Evolutionary conservation across 2,329 filamentous ascomycete species (phyloP), one percentile per base, ranked within the genome.

Genomic region (Colletotrichum tamarilloi): DNA sequence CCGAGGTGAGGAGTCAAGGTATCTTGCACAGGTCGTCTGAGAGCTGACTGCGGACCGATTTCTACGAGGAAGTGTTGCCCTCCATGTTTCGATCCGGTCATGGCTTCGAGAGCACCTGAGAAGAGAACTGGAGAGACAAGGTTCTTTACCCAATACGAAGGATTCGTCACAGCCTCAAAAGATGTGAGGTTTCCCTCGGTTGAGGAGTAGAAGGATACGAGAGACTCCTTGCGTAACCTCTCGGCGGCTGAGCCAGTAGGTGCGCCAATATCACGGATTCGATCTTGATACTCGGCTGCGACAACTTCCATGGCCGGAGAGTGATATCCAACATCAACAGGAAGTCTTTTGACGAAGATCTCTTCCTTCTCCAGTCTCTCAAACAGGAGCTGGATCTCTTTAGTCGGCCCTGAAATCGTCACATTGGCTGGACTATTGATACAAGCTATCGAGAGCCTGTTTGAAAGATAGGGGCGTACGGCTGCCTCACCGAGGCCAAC

Each of bases 371-470:
- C 35, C 0, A 70, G 42, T 52, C 76, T 79, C 0, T 67, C 62
- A 7, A 74, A 63, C 8, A 86, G 75, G 12, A 83, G 77, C 4
- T 76, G 74, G n/a, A 86, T 79, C 8, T 78, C 77, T 1, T 79
- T 76, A 0, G 72, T 73, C 28, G 81, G 79, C 0, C 86, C 85
- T 1, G 86, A 87, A 3, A 88, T 69, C 0, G 85, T 87, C 19
- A 83, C 79, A n/a, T 82, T 86, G 0, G 76, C 77, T 7, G 83
- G 83, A 42, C 84, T 85, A 75, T 87, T 87, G 75, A 85, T 77
- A 69, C 85, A 87, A 11, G 85, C 85, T 24, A 87, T 74, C 9
- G 82, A 79, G 0, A 81, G 58, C n/a, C 35, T 38, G 46, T 73
- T 70, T 16, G 62, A 62, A 8, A 85, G 76, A 52, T 82, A 81